These are phyloP conservation scores for Pachysandra terminalis DNA, from an alignment of 164 flowering plant species.

Conservation along the genomic window DNA sequence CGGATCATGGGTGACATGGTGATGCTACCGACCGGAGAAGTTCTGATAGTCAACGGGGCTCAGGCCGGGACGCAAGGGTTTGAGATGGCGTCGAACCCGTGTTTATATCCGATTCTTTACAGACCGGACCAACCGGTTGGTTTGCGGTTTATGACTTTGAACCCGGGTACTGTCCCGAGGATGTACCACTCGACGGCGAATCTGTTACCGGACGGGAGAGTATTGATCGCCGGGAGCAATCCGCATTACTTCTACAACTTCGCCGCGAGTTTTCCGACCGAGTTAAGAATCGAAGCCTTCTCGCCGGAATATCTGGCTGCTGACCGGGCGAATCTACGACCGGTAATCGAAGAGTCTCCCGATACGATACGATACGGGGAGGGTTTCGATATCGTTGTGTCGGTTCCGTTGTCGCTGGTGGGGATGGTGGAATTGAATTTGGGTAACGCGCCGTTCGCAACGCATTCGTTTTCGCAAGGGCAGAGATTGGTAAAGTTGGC, in stretches of 20 bases:
- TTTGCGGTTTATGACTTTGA: constrained; percentile 75
- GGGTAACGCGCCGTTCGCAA: constrained; percentile 76
- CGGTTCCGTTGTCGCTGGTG: constrained; percentile 63
- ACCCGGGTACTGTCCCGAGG: constrained; percentile 67
- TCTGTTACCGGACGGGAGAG: constrained; percentile 79
- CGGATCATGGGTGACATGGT: constrained; percentile 98
- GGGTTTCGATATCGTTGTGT: constrained; percentile 42
- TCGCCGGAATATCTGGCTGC: constrained; percentile 75
- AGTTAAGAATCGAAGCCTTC: constrained; percentile 78
- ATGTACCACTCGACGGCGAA: constrained; percentile 96
- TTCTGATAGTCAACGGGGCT: constrained; percentile 82
- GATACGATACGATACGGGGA: constrained; percentile 49
- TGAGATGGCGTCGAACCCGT: constrained; percentile 69
- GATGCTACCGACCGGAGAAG: constrained; percentile 77
- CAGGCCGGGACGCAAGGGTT: constrained; percentile 78
- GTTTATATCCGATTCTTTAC: constrained; percentile 70
- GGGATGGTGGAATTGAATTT: constrained; percentile 66
- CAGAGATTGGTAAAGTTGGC: constrained; percentile 75
- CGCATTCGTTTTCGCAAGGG: constrained; percentile 90
- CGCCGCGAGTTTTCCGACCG: constrained; percentile 60
- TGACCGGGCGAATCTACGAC: constrained; percentile 64
- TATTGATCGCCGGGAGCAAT: constrained; percentile 83
- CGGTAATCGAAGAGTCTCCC: constrained; percentile 42
- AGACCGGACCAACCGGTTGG: constrained; percentile 64
- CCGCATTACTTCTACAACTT: constrained; percentile 74